Conservation (phyloP, 176 grass and related monocot genomes). For the Luzula sylvatica region DNA sequence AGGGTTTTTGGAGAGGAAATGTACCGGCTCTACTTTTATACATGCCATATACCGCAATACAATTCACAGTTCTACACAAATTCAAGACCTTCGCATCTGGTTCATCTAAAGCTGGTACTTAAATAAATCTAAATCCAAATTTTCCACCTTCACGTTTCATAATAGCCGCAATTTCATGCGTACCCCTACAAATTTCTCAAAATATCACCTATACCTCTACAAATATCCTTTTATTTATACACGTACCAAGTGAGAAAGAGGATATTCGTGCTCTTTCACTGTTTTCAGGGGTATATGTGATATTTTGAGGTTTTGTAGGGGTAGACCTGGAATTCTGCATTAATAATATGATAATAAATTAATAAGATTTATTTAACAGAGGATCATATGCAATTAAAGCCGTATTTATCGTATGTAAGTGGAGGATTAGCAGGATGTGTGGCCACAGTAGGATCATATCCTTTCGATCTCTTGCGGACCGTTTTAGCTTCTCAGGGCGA, state of each 20-base stretch:
- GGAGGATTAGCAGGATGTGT: conserved; percentile 85
- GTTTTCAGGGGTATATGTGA: too few relatives aligned
- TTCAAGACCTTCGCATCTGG: conserved; percentile 91
- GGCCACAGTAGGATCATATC: conserved; percentile 89
- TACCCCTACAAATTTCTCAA: too few relatives aligned
- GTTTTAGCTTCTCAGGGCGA: conserved; percentile 99
- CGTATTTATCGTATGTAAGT: conserved; percentile 87
- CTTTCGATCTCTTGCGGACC: conserved; percentile 94
- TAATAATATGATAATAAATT: too few relatives aligned
- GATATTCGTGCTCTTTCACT: too few relatives aligned
- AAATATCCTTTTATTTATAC: too few relatives aligned
- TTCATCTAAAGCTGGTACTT: conserved; percentile 74
- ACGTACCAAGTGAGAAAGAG: too few relatives aligned
- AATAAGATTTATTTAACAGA: conserved; percentile 24
- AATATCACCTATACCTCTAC: too few relatives aligned
- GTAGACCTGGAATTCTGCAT: too few relatives aligned
- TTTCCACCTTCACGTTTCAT: too few relatives aligned
- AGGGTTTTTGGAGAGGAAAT: conserved; percentile 99
- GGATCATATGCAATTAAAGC: conserved; percentile 85
- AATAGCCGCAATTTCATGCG: too few relatives aligned
- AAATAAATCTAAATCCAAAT: not conserved
- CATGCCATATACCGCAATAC: conserved; percentile 98
- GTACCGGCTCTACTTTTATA: conserved; percentile 86
- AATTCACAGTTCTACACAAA: conserved; percentile 87
- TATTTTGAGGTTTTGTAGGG: too few relatives aligned